These are phyloP conservation scores for Aspergillus clavatus DNA, from an alignment of 2,329 filamentous ascomycete species.

Conservation along the genomic window DNA sequence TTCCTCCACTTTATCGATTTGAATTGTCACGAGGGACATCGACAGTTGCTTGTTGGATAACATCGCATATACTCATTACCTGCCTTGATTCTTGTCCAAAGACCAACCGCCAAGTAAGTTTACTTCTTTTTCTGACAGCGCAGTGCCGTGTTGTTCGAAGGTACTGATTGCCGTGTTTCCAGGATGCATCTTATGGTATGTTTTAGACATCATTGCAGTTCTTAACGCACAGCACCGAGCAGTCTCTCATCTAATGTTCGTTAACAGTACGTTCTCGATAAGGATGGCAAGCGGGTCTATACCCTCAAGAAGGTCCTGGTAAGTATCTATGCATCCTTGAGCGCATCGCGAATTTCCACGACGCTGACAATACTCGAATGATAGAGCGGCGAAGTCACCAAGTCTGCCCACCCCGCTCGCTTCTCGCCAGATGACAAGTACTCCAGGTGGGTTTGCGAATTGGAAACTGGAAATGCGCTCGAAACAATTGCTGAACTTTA, in stretches of 20 bases:
- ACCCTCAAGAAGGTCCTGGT: slow-evolving; percentile 74
- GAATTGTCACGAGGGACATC: slow-evolving; percentile 13
- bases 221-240: slow-evolving; percentile 5
- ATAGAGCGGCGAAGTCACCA: slow-evolving; percentile 74
- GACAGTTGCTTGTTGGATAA: no score
- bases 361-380: slow-evolving; percentile 31
- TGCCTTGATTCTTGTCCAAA: not conserved
- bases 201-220: slow-evolving; percentile 4
- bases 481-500: slow-evolving; percentile 7
- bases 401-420: slow-evolving; percentile 89
- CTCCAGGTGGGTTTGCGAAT: slow-evolving; percentile 56
- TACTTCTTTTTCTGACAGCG: not conserved
- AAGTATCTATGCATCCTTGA: not conserved
- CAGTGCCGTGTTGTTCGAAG: not conserved
- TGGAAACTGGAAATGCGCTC: not conserved
- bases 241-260: slow-evolving; percentile 6
- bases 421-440: slow-evolving; percentile 99
- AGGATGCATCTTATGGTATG: slow-evolving; percentile 43
- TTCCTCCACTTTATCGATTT: slow-evolving; percentile 11
- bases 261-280: slow-evolving; percentile 70
- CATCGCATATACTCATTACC: slow-evolving; percentile 6
- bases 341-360: not conserved
- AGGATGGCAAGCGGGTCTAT: slow-evolving; percentile 81
- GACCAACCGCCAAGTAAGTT: slow-evolving; percentile 25
- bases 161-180: slow-evolving; percentile 8